Conservation (phyloP, 108 stramenopile species). For the Cyclotella baltica region DNA sequence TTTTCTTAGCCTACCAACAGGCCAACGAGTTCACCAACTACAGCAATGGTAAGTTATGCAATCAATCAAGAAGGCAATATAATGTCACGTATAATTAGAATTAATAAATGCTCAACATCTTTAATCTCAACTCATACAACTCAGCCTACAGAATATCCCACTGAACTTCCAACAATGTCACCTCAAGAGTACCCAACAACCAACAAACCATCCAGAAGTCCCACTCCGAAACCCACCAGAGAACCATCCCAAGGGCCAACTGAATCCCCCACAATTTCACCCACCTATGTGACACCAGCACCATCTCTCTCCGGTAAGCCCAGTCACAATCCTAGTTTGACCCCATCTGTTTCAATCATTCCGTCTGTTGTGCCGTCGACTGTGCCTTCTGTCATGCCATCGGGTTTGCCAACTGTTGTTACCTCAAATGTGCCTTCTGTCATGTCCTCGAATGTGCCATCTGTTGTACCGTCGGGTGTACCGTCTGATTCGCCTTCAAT, state of each 20-base stretch:
- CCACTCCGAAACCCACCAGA: slow-evolving; percentile 6
- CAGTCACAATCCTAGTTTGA: slow-evolving; percentile 1
- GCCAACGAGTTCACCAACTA: slow-evolving; percentile 14
- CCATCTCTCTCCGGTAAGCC: slow-evolving; percentile 24
- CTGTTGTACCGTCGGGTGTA: not conserved
- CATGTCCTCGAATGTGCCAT: not conserved
- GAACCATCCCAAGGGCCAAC: slow-evolving; percentile 9
- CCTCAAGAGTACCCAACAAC: slow-evolving; percentile 21
- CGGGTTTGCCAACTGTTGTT: not conserved
- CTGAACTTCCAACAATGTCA: slow-evolving; percentile 14
- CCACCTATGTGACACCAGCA: not conserved
- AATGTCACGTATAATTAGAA: not conserved
- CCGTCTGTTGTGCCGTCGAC: slow-evolving; percentile 12
- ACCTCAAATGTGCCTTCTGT: not conserved
- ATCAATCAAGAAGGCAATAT: no score
- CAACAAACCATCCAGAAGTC: not conserved
- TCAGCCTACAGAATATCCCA: slow-evolving; percentile 22
- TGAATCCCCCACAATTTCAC: not conserved
- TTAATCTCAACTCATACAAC: not conserved
- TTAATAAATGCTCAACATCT: not conserved
- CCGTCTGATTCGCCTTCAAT: not conserved
- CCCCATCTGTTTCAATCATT: slow-evolving; percentile 14
- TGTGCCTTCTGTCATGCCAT: not conserved
- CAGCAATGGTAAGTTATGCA: not conserved
- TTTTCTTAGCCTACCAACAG: slow-evolving; percentile 11